Evolutionary conservation across 1,139 yeast species (phyloP).

Genomic region (Saccharomyces hybrid): DNA sequence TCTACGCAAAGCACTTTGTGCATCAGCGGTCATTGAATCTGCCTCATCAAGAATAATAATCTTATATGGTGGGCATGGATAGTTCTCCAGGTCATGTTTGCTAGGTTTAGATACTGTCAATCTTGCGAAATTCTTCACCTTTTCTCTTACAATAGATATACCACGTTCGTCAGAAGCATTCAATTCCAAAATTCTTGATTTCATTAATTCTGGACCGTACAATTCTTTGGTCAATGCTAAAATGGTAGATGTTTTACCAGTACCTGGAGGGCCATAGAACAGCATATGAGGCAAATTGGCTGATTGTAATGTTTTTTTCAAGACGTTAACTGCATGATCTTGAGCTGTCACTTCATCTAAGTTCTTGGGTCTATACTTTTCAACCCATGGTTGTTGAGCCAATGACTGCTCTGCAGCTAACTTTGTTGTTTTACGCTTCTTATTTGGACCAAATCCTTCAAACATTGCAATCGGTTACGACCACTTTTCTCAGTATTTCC

Average conservation of each 20-base stretch:
- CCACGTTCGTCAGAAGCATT: conserved; percentile 98
- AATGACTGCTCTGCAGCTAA: conserved; percentile 21
- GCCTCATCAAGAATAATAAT: conserved; percentile 86
- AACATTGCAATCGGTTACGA: conserved; percentile 10
- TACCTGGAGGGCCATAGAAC: conserved; percentile 96
- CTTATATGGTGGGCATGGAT: conserved; percentile 94
- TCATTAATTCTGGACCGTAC: conserved; percentile 65
- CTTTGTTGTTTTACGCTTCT: conserved; percentile 20
- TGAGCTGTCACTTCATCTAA: conserved; percentile 87
- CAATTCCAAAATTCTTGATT: conserved; percentile 76
- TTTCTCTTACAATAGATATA: conserved; percentile 83
- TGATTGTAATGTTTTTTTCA: conserved; percentile 68
- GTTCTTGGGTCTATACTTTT: conserved; percentile 51
- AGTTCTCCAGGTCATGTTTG: conserved; percentile 53
- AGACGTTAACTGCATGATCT: conserved; percentile 80
- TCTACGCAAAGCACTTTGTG: conserved; percentile 89
- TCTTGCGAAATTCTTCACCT: conserved; percentile 87
- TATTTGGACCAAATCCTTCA: conserved; percentile 19
- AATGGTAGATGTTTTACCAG: conserved; percentile 92
- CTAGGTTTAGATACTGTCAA: conserved; percentile 77
- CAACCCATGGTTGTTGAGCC: conserved; percentile 30
- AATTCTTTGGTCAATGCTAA: conserved; percentile 80
- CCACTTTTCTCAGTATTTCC: not conserved
- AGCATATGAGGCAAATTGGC: conserved; percentile 92
- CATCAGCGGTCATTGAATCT: conserved; percentile 97